These are phyloP conservation scores for Prunus kanzakura DNA, from an alignment of 306 rosid genomes.

Conservation along the genomic window DNA sequence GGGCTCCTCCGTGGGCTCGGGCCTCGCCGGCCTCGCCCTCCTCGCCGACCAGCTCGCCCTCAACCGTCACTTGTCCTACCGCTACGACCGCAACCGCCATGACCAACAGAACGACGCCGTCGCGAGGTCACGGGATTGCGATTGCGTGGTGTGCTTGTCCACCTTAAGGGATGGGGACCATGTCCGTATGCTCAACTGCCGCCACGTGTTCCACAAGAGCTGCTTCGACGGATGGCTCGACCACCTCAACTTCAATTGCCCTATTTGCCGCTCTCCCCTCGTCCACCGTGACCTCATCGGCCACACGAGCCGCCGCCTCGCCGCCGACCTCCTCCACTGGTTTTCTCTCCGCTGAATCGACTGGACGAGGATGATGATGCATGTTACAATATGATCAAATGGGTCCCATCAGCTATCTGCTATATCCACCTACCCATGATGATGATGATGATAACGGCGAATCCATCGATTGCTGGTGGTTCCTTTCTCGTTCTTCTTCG, in stretches of 20 bases:
- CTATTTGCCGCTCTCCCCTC: conserved; percentile 71
- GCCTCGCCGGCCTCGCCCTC: conserved; percentile 53
- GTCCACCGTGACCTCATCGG: conserved; percentile 51
- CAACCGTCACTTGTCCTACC: conserved; percentile 43
- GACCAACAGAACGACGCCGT: background rate
- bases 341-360: conserved; percentile 41
- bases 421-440: conserved; percentile 18
- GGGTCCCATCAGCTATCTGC: too few relatives aligned
- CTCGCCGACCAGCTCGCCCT: conserved; percentile 73
- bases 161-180: conserved; percentile 51
- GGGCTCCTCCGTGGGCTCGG: conserved; percentile 51
- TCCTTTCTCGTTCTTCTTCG: background rate
- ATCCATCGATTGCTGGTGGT: conserved; percentile 4
- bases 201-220: conserved; percentile 71
- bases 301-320: conserved; percentile 44
- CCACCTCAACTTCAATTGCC: conserved; percentile 75
- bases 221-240: conserved; percentile 86
- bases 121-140: background rate
- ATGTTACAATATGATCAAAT: background rate
- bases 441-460: background rate
- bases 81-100: background rate
- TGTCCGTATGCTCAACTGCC: conserved; percentile 70
- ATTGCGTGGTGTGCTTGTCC: conserved; percentile 65
- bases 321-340: conserved; percentile 51
- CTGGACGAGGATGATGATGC: background rate